Base-by-base conservation (phyloP, 345 rosid species). In the Populus alba region DNA sequence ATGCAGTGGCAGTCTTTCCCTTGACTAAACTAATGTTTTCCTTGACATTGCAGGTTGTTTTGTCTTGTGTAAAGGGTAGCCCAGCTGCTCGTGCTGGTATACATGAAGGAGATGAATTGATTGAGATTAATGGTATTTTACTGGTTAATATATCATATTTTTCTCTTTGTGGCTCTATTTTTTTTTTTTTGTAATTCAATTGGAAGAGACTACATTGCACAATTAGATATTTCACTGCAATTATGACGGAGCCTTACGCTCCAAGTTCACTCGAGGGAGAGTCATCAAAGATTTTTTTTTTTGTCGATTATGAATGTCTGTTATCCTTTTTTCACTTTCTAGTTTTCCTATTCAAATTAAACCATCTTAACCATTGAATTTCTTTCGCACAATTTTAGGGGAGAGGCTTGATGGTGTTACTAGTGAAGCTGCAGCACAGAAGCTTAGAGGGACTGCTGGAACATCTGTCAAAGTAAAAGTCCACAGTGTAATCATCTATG, bases 81-180 rank as follows among this genome's bases (percentile, higher is more conserved):
- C 98, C 98, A 11, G 97, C 98, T 72, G 93, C 97, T 81, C 97
- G 91, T 77, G 94, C 94, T 33, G 94, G 98, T 67, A 88, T 92
- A 81, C 93, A 75, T n/a, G 91, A 87, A 73, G 98, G 98, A 66
- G 95, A 91, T 83, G 92, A 92, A 78, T 79, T 94, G 85, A 78
- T 94, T 59, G 97, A 94, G 92, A 94, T 94, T 27, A 90, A 94
- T 76, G 98, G 98, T 94, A 91, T 25, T 31, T 33, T 51, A 49
- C 75, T 61, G 18, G 13, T 43, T 47, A n/a, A n/a, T 31, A 29
- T 31, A 4, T 16, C 55, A 57, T 8, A n/a, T 2, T 18, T 37
- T 70, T 66, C 16, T 33, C 62, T 55, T 66, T 57, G n/a, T 31
- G 23, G 9, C 59, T 23, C 18, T 25, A 7, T 17, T 20, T 37